These are phyloP conservation scores for Syzygium syzygioides DNA, from an alignment of 441 rosid genomes.

Conservation along the genomic window DNA sequence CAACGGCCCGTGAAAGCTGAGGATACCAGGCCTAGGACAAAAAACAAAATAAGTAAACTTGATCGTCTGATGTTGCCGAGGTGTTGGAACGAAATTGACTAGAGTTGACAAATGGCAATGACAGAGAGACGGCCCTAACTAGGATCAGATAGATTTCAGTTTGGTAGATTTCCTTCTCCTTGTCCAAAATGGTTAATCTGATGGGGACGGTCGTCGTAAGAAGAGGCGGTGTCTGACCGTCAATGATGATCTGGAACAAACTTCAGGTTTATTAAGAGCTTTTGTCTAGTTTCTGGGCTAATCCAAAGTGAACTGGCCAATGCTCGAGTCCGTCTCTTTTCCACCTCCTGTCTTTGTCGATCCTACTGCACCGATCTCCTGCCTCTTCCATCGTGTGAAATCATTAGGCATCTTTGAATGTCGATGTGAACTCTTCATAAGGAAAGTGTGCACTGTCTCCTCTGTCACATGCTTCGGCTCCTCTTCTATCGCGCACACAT, in stretches of 20 bases:
- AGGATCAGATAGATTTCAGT: not conserved
- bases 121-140: not conserved
- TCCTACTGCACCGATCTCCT: not conserved
- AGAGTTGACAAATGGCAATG: not conserved
- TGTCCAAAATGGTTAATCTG: not conserved
- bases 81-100: not conserved
- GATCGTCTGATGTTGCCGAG: not conserved
- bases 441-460: fast-evolving
- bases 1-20: not conserved
- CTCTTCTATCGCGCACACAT: not conserved
- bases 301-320: not conserved
- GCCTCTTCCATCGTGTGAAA: not conserved
- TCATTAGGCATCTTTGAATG: not conserved
- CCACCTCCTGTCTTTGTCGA: not conserved
- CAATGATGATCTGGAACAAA: not conserved
- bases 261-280: too few relatives aligned
- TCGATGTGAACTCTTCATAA: not conserved
- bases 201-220: not conserved
- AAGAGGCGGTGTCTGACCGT: not conserved
- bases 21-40: not conserved
- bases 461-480: not conserved
- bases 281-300: not conserved
- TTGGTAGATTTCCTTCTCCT: not conserved
- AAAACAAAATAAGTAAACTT: not conserved
- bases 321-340: not conserved